These are phyloP conservation scores for Mrakia gelida DNA, from an alignment of 768 basidiomycete species.

Conservation along the genomic window DNA sequence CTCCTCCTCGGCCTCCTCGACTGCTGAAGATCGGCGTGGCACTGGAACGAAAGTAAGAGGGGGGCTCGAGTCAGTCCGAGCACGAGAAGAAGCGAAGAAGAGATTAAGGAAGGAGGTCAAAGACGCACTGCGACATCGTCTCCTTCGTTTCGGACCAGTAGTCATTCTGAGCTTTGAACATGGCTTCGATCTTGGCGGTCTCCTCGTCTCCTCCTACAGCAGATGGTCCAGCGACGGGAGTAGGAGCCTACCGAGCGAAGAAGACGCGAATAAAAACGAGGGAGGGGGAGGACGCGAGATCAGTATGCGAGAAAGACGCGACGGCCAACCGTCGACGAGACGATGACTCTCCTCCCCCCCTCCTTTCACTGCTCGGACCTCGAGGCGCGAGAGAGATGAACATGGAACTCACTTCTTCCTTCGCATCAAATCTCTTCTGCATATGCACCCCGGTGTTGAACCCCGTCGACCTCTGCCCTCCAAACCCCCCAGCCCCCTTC, in stretches of 20 bases:
- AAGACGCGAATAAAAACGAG: background rate
- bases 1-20: constrained; percentile 33
- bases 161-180: constrained; percentile 89
- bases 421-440: constrained; percentile 85
- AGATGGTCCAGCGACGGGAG: constrained; percentile 22
- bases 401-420: constrained; percentile 54
- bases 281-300: background rate
- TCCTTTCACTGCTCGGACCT: background rate
- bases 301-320: background rate
- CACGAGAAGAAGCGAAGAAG: background rate
- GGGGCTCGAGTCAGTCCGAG: background rate
- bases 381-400: background rate
- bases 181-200: constrained; percentile 92
- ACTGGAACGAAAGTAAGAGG: constrained; percentile 21
- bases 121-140: constrained; percentile 94
- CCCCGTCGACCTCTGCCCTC: background rate
- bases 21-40: constrained; percentile 54
- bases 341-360: no score
- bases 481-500: constrained; percentile 27
- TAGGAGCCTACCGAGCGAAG: background rate
- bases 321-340: background rate
- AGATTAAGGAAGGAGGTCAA: constrained; percentile 43
- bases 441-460: constrained; percentile 45
- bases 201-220: constrained; percentile 63
- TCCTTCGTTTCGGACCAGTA: constrained; percentile 99